Base-by-base conservation (phyloP, 2,329 filamentous ascomycete genomes). In the Keithomyces neogunnii region DNA sequence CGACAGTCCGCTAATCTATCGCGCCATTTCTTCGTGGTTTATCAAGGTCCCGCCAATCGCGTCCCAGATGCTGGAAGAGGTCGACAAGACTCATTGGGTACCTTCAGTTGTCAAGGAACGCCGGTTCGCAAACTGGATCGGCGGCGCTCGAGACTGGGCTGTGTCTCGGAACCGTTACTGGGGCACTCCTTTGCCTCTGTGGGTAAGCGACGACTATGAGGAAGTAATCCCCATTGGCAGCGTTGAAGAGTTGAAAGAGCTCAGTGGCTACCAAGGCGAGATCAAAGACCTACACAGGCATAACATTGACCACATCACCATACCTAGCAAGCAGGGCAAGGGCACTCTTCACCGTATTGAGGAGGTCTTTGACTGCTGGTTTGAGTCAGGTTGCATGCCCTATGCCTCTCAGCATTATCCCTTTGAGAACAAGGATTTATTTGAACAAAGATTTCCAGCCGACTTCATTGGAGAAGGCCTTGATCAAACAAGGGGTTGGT, bases 301-400 rank as follows among this genome's bases (percentile, higher is more conserved):
- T 69, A 92, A 92, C 68, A 86, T 97, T 56, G 92, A 97, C 63
- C 77, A 89, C 59, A 95, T 97, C 66, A 96, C 90, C 44, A 96
- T 97, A 56, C 91, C 91, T 1, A 95, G 88, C 65, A 87, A 88
- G 69, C 79, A 85, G 70, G 91, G 91, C 59, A 95, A 92, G 63
- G 91, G 90, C 26, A 76, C 78, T n/a, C 73, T 96, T 55, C 84
- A 79, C 61, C 84, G 91, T 59, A 79, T 93, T 8, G 85, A 89
- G 48, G 90, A 96, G 66, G 89, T 96, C 4, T 96, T 96, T 60
- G 91, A 96, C 70, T 96, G 91, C 66, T 96, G 91, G 90, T 95
- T 96, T 56, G 91, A 96, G 69, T 96, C 90, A 43, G 91, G 91
- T 54, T 91, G 87, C 64, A 96, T 96, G 91, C 91, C 91, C 2